Evolutionary conservation across 257 asterid species (phyloP).

Genomic region (Fraxinus quadrangulata): DNA sequence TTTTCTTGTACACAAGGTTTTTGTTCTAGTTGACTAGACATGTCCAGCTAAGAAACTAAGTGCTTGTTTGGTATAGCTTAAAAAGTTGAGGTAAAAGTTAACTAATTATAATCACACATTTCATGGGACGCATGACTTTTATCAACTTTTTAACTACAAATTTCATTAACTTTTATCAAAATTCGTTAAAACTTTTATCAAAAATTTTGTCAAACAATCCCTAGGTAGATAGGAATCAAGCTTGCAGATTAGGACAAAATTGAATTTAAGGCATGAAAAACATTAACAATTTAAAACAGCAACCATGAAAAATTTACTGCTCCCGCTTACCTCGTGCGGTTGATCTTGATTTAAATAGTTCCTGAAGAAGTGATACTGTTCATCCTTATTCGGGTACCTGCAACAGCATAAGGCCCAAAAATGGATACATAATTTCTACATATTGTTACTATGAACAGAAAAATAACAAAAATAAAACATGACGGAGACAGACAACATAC

Average conservation of each 20-base stretch:
- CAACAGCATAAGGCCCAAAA: slow-evolving; percentile 27
- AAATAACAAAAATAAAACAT: slow-evolving; percentile 10
- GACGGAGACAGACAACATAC: slow-evolving; percentile 47
- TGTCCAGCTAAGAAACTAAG: neutral
- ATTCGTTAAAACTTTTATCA: no score
- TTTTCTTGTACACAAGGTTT: neutral
- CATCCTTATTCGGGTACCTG: slow-evolving; percentile 82
- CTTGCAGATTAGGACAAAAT: neutral
- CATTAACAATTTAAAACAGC: neutral
- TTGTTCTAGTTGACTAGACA: neutral
- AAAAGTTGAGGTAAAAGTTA: no score
- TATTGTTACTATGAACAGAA: slow-evolving; percentile 13
- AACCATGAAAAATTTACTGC: neutral
- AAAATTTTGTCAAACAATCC: no score
- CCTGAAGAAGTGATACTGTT: slow-evolving; percentile 77
- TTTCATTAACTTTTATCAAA: no score
- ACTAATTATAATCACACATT: no score
- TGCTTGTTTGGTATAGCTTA: no score
- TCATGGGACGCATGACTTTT: no score
- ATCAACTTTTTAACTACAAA: no score
- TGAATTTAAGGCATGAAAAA: neutral
- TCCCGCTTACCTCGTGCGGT: slow-evolving; percentile 60
- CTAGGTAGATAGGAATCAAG: neutral
- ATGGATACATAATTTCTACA: slow-evolving; percentile 8
- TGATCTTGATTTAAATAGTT: slow-evolving; percentile 69